phyloP scores from a whole-genome alignment of 2,329 filamentous ascomycete genomes.

The Chrysoporthe austroafricana region DNA sequence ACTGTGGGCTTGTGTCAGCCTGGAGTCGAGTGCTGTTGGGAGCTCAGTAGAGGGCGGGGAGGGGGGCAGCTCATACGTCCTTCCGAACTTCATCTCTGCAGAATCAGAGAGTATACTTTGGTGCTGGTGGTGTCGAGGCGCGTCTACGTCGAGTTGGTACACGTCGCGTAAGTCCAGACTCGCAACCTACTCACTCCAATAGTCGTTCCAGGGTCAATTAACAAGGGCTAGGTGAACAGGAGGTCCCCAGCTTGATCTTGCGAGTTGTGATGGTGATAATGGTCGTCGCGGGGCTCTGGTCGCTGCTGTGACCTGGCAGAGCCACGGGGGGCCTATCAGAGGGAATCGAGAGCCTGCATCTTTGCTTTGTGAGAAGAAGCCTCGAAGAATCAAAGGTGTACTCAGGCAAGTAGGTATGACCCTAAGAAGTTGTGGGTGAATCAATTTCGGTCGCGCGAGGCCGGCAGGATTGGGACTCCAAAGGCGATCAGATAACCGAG shows the following conservation, averaged over 20 bases:
- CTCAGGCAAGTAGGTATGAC: conserved; percentile 23
- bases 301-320: conserved; percentile 9
- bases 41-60: neutral
- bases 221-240: neutral
- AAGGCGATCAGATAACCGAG: neutral
- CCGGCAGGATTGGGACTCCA: neutral
- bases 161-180: neutral
- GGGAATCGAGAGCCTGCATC: conserved; percentile 29
- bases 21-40: neutral
- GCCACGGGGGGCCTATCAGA: conserved; percentile 19
- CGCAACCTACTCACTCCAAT: neutral
- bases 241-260: neutral
- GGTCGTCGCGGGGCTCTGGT: neutral
- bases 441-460: neutral
- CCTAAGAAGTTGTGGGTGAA: conserved; percentile 5
- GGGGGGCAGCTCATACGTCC: conserved; percentile 35
- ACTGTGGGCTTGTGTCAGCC: conserved; percentile 25
- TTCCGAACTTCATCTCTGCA: conserved; percentile 42
- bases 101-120: neutral
- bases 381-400: conserved; percentile 20
- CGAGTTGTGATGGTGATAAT: neutral
- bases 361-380: conserved; percentile 28
- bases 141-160: neutral
- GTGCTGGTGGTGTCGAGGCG: neutral
- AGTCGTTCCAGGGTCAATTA: neutral